A percentile compares a stretch with the other conserved stretches of the same genome.
Evolutionary conservation across 2,329 filamentous ascomycete species (phyloP).

Genomic region (Tolypocladium album): DNA sequence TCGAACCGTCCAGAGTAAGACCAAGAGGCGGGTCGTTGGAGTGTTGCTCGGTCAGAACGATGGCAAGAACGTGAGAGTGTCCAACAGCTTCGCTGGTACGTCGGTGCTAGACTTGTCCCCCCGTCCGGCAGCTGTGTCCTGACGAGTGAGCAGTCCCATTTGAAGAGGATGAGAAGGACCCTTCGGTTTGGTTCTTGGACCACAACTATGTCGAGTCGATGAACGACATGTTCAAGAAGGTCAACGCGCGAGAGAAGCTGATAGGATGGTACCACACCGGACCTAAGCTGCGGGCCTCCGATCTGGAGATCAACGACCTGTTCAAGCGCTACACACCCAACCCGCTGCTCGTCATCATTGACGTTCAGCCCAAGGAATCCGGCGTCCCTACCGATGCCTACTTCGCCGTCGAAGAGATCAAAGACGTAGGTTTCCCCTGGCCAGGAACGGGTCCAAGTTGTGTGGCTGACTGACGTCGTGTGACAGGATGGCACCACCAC

Average conservation of each 20-base stretch:
- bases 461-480: not conserved
- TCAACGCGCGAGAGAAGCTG: constrained; percentile 96
- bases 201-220: constrained; percentile 99
- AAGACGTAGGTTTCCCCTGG: constrained; percentile 59
- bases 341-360: constrained; percentile 91
- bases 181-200: constrained; percentile 97
- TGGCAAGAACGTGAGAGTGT: constrained; percentile 90
- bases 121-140: constrained; percentile 5
- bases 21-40: constrained; percentile 78
- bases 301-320: constrained; percentile 97
- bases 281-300: constrained; percentile 89
- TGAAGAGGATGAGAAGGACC: constrained; percentile 97
- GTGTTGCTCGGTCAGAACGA: constrained; percentile 93
- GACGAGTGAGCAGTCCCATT: constrained; percentile 62
- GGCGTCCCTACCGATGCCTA: constrained; percentile 97
- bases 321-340: constrained; percentile 99
- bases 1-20: constrained; percentile 78
- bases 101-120: not conserved
- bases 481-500: constrained; percentile 89
- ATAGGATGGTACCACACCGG: constrained; percentile 99
- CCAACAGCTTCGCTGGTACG: constrained; percentile 94
- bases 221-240: constrained; percentile 99
- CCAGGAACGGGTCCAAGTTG: not conserved
- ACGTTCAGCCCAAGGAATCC: constrained; percentile 95
- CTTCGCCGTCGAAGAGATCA: constrained; percentile 98